Evolutionary conservation across 176 grass and related monocot species (phyloP).

Genomic region (Puccinellia tenuiflora): DNA sequence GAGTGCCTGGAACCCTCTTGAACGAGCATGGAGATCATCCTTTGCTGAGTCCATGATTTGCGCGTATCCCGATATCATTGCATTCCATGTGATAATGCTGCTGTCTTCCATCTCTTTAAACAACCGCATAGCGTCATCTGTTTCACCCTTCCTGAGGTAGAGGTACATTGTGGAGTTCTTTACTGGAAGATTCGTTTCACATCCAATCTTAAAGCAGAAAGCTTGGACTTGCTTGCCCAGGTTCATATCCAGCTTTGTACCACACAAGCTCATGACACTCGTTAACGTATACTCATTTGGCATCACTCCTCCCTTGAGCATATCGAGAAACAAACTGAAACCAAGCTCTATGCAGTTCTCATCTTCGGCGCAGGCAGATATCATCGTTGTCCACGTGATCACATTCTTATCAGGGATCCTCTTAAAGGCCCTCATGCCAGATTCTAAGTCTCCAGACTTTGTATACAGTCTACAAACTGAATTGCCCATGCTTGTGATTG

Average conservation of each 20-base stretch:
- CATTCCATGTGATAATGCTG: constrained; percentile 73
- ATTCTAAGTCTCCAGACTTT: constrained; percentile 51
- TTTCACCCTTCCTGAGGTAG: constrained; percentile 61
- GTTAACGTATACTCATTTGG: constrained; percentile 76
- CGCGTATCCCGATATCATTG: constrained; percentile 62
- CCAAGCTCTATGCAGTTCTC: constrained; percentile 50
- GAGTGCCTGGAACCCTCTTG: constrained; percentile 59
- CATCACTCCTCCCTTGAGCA: constrained; percentile 55
- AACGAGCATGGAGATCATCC: constrained; percentile 54
- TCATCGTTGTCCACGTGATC: constrained; percentile 69
- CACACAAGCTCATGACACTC: constrained; percentile 64
- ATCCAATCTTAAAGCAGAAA: constrained; percentile 68
- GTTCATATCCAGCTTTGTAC: constrained; percentile 43
- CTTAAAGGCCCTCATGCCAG: constrained; percentile 40
- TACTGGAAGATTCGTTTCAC: constrained; percentile 44
- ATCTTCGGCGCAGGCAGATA: constrained; percentile 68
- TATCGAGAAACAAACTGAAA: constrained; percentile 48
- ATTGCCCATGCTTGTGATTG: constrained; percentile 52
- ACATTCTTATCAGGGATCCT: constrained; percentile 65
- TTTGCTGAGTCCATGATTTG: constrained; percentile 66
- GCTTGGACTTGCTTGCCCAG: constrained; percentile 75
- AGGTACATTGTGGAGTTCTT: constrained; percentile 79
- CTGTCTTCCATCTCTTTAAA: constrained; percentile 50
- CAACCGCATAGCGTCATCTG: constrained; percentile 55
- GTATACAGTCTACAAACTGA: constrained; percentile 64